Percentiles rank a stretch among this genome's conserved stretches.
Evolutionary conservation across 106 monocot species (phyloP).

Genomic region (Chionographis japonica): DNA sequence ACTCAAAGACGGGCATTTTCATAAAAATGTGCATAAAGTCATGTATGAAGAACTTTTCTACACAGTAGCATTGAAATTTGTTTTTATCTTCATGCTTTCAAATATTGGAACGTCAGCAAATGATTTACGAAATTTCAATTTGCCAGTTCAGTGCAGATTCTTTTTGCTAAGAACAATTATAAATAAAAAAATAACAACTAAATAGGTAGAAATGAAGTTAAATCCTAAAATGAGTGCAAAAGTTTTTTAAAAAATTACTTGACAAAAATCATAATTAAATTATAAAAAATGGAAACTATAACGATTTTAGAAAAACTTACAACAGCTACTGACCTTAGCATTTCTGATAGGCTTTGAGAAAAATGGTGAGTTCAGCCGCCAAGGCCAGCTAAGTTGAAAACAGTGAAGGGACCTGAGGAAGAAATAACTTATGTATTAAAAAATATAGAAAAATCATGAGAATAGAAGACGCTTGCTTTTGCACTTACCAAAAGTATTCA

Average conservation of each 20-base stretch:
- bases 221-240: too few species aligned
- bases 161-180: too few species aligned
- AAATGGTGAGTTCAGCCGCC: slow-evolving; percentile 61
- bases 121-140: too few species aligned
- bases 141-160: too few species aligned
- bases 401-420: slow-evolving; percentile 66
- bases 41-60: too few species aligned
- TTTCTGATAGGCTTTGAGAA: slow-evolving; percentile 55
- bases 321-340: slow-evolving; percentile 35
- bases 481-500: slow-evolving; percentile 72
- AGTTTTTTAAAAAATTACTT: neutral
- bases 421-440: neutral
- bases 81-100: too few species aligned
- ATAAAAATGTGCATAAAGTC: too few species aligned
- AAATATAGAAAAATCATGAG: neutral
- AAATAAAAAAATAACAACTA: too few species aligned
- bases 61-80: too few species aligned
- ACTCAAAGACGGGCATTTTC: too few species aligned
- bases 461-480: neutral
- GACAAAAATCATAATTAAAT: neutral
- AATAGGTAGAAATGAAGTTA: too few species aligned
- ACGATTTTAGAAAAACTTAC: neutral
- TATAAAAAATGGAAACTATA: neutral
- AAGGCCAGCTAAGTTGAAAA: slow-evolving; percentile 89
- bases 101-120: too few species aligned